phyloP scores from a whole-genome alignment of 345 rosid genomes.

The Arabis hirsuta region DNA sequence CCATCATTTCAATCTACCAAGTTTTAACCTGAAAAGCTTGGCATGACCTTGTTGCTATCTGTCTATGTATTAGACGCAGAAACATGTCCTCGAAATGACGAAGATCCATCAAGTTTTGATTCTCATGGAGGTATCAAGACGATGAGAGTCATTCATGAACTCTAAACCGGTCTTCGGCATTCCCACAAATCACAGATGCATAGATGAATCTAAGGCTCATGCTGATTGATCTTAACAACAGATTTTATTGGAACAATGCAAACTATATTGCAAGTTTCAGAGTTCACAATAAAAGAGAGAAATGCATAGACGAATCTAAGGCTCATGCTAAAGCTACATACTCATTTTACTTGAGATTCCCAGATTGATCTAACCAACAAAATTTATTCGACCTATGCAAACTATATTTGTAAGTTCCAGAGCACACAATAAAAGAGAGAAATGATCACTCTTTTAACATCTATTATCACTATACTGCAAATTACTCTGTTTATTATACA shows the following conservation, averaged over 20 bases:
- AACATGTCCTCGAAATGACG: not conserved
- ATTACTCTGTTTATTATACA: conserved; percentile 4
- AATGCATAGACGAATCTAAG: not conserved
- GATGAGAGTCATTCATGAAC: not conserved
- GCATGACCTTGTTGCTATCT: too few relatives aligned
- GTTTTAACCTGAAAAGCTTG: too few relatives aligned
- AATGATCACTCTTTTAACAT: not conserved
- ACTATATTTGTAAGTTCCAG: conserved; percentile 2
- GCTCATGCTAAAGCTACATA: conserved; percentile 11
- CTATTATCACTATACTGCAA: conserved; percentile 20
- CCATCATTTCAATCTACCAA: not conserved
- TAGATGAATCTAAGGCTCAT: conserved; percentile 1
- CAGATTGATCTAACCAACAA: not conserved
- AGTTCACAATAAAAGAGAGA: conserved; percentile 22
- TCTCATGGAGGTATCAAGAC: too few relatives aligned
- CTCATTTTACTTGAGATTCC: not conserved
- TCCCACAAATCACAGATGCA: not conserved
- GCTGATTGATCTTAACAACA: not conserved
- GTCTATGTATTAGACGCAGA: not conserved
- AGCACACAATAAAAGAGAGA: conserved; percentile 22
- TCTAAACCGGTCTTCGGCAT: conserved; percentile 2
- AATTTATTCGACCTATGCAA: not conserved
- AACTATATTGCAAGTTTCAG: not conserved
- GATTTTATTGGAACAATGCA: not conserved
- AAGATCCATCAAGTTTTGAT: not conserved